Base-by-base conservation (phyloP, 805 yeast species). In the Nakazawaea laoshanensis region DNA sequence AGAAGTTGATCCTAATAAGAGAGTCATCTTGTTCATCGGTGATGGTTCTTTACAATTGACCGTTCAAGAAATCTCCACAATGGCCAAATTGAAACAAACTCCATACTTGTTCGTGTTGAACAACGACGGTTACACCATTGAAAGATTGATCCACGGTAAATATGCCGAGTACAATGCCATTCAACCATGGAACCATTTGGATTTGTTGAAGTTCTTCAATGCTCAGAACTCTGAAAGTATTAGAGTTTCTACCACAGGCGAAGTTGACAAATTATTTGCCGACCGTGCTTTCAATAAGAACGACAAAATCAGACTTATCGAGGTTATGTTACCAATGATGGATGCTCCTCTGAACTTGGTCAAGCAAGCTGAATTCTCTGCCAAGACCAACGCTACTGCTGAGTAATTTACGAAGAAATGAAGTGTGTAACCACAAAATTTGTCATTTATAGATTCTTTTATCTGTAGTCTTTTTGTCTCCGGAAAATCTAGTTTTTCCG, bases 41-140 rank as follows among this genome's bases (percentile, higher is more conserved):
- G 86, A 77, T 55, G 86, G 86, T 54, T 77, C 85, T 28, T 63
- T 77, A 47, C 86, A 77, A 60, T 66, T 77, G 57, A 77, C 86
- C 10, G 82, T 75, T 22, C 84, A 77, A 61, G 81, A 79, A 53
- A 74, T 77, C 50, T 73, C 81, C 36, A 77, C 82, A 43, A 68
- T 75, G 69, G 63, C 74, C 50, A 70, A 77, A 57, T 72, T 79
- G 78, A 67, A 68, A 40, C 63, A 74, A 48, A 74, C 66, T 42
- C 84, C 84, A 48, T 77, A 77, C 60, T 56, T 78, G 49, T 77
- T 77, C 51, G 73, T 78, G 21, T 64, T 78, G 52, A 78, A 77
- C 63, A 78, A 78, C 59, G 72, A 68, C 42, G 86, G 86, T 55
- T 78, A 77, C 65, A 77, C 86, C 46, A 77, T 77, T 50, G 85